These are phyloP conservation scores for Piedraia hortae DNA, from an alignment of 2,329 filamentous ascomycete genomes.

Conservation along the genomic window DNA sequence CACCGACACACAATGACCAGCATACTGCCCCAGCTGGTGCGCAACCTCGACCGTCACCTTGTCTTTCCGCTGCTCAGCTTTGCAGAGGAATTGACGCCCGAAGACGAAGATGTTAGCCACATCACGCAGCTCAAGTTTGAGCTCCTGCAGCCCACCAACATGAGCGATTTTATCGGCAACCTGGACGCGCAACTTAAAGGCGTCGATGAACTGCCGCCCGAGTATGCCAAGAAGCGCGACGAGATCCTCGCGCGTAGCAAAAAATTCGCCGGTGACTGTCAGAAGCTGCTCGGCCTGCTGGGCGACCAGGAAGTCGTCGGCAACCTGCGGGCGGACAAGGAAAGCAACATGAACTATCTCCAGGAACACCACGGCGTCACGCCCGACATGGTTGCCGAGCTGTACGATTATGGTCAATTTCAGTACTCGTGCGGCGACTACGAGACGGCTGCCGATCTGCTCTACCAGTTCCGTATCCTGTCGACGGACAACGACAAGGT, in stretches of 20 bases:
- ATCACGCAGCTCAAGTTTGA: constrained; percentile 73
- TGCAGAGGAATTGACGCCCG: constrained; percentile 47
- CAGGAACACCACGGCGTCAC: constrained; percentile 94
- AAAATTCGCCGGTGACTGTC: constrained; percentile 62
- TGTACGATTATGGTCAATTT: constrained; percentile 90
- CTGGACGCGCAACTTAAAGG: constrained; percentile 74
- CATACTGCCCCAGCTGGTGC: constrained; percentile 68
- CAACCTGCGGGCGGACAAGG: constrained; percentile 84
- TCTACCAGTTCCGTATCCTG: constrained; percentile 93
- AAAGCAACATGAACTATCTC: constrained; percentile 90
- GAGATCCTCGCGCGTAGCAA: constrained; percentile 62
- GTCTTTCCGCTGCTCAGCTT: constrained; percentile 94
- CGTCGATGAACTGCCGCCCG: constrained; percentile 47
- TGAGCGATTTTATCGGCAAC: constrained; percentile 90
- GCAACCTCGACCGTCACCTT: constrained; percentile 80
- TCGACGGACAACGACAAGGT: constrained; percentile 98
- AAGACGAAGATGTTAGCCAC: constrained; percentile 50
- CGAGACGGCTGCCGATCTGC: constrained; percentile 60
- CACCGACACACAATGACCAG: too few relatives aligned
- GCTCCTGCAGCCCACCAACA: constrained; percentile 89
- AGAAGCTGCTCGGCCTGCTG: constrained; percentile 66
- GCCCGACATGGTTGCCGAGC: constrained; percentile 77
- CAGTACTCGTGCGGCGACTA: constrained; percentile 97
- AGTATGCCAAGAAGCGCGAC: constrained; percentile 73
- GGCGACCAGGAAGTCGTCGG: constrained; percentile 72